Percentiles rank a stretch among this genome's conserved stretches.
Evolutionary conservation across 2,329 filamentous ascomycete genomes (phyloP).

Genomic region (Aspergillus thermomutatus): DNA sequence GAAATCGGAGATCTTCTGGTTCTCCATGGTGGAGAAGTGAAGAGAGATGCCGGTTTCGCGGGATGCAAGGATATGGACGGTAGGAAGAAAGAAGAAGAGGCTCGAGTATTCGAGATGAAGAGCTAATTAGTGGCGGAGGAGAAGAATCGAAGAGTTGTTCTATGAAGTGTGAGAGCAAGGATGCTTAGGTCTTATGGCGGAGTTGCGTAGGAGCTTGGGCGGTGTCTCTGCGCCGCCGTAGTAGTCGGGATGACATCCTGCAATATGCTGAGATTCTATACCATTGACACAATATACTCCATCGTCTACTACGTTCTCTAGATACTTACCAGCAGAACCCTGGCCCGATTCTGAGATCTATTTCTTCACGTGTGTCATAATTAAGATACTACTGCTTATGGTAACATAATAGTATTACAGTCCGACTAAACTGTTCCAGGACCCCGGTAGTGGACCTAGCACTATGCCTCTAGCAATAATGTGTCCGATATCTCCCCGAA

Average conservation of each 20-base stretch:
- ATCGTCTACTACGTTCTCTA: neutral
- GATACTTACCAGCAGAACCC: neutral
- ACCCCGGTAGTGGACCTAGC: neutral
- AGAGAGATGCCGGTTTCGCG: neutral
- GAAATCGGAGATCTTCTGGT: conserved; percentile 86
- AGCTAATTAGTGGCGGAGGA: neutral
- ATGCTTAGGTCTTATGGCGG: conserved; percentile 4
- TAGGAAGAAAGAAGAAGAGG: conserved; percentile 1
- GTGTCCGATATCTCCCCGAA: conserved; percentile 35
- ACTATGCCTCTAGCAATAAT: conserved; percentile 17
- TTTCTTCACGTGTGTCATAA: neutral
- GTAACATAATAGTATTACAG: neutral
- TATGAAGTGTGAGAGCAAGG: neutral
- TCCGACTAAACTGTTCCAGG: neutral
- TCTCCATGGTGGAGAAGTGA: conserved; percentile 61
- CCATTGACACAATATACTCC: neutral
- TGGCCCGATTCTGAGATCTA: neutral
- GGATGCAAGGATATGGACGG: neutral
- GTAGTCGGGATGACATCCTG: conserved; percentile 13
- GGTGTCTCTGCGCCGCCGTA: conserved; percentile 26
- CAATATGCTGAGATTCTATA: too few species aligned
- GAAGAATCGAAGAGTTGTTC: neutral
- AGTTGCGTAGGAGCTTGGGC: conserved; percentile 21
- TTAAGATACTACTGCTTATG: neutral
- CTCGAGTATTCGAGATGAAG: neutral